Evolutionary conservation across 495 filamentous ascomycete species (phyloP), one percentile per base, ranked within the genome.

Genomic region (Aspergillus hancockii): DNA sequence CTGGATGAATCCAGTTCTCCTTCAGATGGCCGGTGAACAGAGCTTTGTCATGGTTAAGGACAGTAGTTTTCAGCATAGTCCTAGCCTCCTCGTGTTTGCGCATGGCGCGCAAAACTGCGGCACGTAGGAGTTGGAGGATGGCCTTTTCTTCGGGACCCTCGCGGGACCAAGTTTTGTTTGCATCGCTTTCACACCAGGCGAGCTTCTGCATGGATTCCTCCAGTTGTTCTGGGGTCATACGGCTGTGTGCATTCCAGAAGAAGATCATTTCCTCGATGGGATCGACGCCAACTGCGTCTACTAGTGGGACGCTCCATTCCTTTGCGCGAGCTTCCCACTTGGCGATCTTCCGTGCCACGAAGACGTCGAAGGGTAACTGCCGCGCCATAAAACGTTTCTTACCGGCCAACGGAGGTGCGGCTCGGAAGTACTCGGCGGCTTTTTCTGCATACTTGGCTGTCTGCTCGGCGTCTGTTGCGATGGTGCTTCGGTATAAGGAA

Each of bases 221-320:
- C 16, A 96, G 75, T 59, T 90, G 83, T 3, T 72, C 71, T 7
- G 72, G 60, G 21, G 79, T 77, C 90, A 96, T 94, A 41, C 91
- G 85, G 72, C 90, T 95, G 61, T 80, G 74, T n/a, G 81, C 81
- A 64, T 83, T 92, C 94, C 94, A 98, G 65, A 98, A 85, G 70
- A 93, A 96, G n/a, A 90, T 86, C 92, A 98, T 97, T 75, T 98
- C 94, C 66, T 92, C 86, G 2, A 90, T 71, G 0, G 94, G 95
- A 61, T 87, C 89, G 8, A 93, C 85, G 21, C 92, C 92, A 28
- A 96, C 79, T 2, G 88, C 92, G 63, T 98, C 93, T 3, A 90
- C 82, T 8, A 97, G 76, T 13, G 88, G 81, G 22, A 93, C 74
- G 3, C 81, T 78, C 73, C 85, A 83, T 25, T 83, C 79, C 60